phyloP scores from a whole-genome alignment of 2,329 filamentous ascomycete genomes.

The Blumeria graminis region DNA sequence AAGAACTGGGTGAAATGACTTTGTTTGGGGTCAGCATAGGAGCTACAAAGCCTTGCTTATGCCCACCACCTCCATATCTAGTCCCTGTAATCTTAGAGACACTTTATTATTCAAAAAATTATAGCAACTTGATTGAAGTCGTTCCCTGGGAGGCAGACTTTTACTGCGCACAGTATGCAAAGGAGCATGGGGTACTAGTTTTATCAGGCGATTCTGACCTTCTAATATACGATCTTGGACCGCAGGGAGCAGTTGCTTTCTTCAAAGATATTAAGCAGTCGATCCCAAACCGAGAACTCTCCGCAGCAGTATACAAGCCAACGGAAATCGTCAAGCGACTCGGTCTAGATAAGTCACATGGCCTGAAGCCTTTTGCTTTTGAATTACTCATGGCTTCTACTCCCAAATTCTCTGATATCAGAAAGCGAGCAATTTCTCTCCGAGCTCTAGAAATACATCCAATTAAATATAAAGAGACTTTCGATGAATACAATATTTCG shows the following conservation, averaged over 20 bases:
- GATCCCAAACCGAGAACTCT: slow-evolving; percentile 6
- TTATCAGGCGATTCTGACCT: slow-evolving; percentile 79
- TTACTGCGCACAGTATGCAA: slow-evolving; percentile 47
- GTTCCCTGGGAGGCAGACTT: slow-evolving; percentile 69
- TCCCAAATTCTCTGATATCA: slow-evolving; percentile 9
- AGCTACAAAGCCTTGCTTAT: slow-evolving; percentile 10
- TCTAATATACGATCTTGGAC: slow-evolving; percentile 45
- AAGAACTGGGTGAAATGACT: slow-evolving; percentile 5
- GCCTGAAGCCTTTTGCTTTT: slow-evolving; percentile 18
- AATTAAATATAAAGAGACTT: slow-evolving; percentile 8
- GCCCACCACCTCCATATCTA: slow-evolving; percentile 36
- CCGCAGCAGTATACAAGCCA: slow-evolving; percentile 18
- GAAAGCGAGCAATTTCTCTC: slow-evolving; percentile 7
- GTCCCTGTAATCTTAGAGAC: slow-evolving; percentile 56
- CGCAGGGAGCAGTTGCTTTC: slow-evolving; percentile 37
- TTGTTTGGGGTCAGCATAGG: slow-evolving; percentile 9
- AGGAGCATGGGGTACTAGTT: slow-evolving; percentile 27
- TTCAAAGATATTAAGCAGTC: slow-evolving; percentile 31
- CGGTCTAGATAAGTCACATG: slow-evolving; percentile 16
- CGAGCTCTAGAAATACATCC: slow-evolving; percentile 6
- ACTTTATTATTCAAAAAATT: slow-evolving; percentile 23
- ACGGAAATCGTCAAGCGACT: slow-evolving; percentile 21
- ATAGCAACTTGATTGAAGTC: slow-evolving; percentile 24
- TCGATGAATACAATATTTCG: slow-evolving; percentile 8
- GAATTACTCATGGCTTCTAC: slow-evolving; percentile 12